Base-by-base conservation (phyloP, 2,329 filamentous ascomycete species). In the Sporothrix brasiliensis region DNA sequence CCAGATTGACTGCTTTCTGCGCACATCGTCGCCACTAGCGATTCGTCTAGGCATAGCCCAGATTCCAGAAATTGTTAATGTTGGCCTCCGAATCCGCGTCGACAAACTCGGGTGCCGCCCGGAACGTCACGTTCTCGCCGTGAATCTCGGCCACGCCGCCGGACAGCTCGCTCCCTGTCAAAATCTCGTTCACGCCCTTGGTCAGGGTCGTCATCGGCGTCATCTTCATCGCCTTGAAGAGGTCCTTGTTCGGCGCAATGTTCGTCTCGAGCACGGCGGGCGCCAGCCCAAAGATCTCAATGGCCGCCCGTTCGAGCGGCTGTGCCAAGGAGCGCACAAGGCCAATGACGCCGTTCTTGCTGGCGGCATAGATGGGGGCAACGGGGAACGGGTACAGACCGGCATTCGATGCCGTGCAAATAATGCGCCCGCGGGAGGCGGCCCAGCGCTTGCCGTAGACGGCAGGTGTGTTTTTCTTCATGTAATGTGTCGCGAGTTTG, bases 381-480 rank as follows among this genome's bases (percentile, higher is more conserved):
- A 82, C 79, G 0, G 83, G 81, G 69, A 87, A 85, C 0, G 83
- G 79, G 72, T 87, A 86, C 0, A 86, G 67, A 0, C 84, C 85
- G 1, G 83, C 84, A 74, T 85, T 86, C 4, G 84, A 86, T 0
- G 84, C 81, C 0, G 85, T 86, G 77, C 84, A 86, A 67, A 86
- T 79, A 54, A 87, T 84, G 7, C 78, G 79, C 0, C 84, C 83
- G 34, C 79, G 70, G 14, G 68, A n/a, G 11, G 58, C 39, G 2
- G 47, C 53, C 41, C 9, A 7, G 39, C 70, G 41, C 4, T 14
- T 9, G 21, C 44, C 11, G 50, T 14, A 19, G 11, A 21, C 14
- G 69, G 39, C 34, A 13, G 77, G 71, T 0, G 70, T 61, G 68
- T 84, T 85, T 74, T 82, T 83, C 27, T 79, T 77, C 77, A 87